Evolutionary conservation across 2,329 filamentous ascomycete species (phyloP).

Genomic region (Gremmenia infestans): DNA sequence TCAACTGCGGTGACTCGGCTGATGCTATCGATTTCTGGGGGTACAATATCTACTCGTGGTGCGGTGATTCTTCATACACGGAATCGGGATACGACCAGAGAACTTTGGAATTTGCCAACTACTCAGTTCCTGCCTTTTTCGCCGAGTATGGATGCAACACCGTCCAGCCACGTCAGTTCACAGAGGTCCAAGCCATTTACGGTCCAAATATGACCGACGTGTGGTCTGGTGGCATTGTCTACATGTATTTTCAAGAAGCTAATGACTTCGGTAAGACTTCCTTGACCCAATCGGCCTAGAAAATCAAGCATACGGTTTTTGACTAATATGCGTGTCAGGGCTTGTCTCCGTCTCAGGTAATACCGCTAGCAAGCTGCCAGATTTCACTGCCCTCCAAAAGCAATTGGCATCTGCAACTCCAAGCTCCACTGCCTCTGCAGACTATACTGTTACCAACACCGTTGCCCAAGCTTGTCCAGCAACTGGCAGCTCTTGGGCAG

Average conservation of each 20-base stretch:
- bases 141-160: constrained; percentile 97
- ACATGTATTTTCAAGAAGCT: constrained; percentile 93
- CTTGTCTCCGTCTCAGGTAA: constrained; percentile 59
- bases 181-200: constrained; percentile 80
- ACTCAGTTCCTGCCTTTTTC: constrained; percentile 95
- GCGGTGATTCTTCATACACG: constrained; percentile 73
- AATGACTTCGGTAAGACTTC: constrained; percentile 72
- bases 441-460: constrained; percentile 72
- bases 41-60: constrained; percentile 99
- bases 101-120: constrained; percentile 80
- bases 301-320: background rate
- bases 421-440: constrained; percentile 55
- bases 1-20: constrained; percentile 74
- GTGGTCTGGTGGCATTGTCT: constrained; percentile 95
- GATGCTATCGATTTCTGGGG: constrained; percentile 92
- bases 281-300: background rate
- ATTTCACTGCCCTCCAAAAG: constrained; percentile 69
- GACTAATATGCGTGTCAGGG: constrained; percentile 41
- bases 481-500: constrained; percentile 61
- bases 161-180: constrained; percentile 65
- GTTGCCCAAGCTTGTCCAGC: constrained; percentile 66
- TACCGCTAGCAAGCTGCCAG: constrained; percentile 60
- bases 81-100: constrained; percentile 77
- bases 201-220: constrained; percentile 74
- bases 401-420: constrained; percentile 66